phyloP scores from a whole-genome alignment of 768 basidiomycete species.

The Podaxis sp. region DNA sequence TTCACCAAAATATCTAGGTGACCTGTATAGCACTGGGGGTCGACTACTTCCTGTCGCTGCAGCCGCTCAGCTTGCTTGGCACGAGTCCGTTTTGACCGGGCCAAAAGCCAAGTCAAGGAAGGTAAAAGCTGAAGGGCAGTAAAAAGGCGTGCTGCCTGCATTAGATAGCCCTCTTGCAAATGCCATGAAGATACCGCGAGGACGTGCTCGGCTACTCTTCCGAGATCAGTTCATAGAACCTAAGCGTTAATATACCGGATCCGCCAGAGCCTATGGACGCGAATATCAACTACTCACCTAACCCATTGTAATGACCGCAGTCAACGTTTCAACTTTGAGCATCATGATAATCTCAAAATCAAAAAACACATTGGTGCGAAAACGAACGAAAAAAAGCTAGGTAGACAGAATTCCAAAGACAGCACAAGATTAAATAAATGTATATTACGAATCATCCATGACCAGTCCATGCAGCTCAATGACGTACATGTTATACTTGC shows the following conservation, averaged over 20 bases:
- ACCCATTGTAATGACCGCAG: not conserved
- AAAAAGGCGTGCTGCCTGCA: not conserved
- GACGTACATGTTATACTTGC: constrained; percentile 82
- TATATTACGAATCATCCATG: constrained; percentile 40
- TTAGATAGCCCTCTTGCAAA: not conserved
- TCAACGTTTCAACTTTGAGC: not conserved
- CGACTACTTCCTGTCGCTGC: constrained; percentile 29
- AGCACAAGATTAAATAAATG: constrained; percentile 1
- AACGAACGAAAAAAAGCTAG: not conserved
- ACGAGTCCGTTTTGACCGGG: constrained; percentile 18
- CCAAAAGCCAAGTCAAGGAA: constrained; percentile 4
- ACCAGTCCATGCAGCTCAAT: constrained; percentile 88
- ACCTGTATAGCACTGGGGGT: constrained; percentile 22
- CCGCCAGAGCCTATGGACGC: not conserved
- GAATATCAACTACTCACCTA: not conserved
- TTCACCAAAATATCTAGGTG: constrained; percentile 30
- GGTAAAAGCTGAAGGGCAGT: constrained; percentile 8
- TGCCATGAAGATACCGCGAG: not conserved
- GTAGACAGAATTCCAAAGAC: not conserved
- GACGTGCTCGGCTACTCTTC: not conserved
- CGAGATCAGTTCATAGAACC: not conserved
- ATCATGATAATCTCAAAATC: not conserved
- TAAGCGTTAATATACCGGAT: not conserved
- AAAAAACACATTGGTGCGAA: not conserved
- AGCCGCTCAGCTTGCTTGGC: constrained; percentile 34